Evolutionary conservation across 2,329 filamentous ascomycete species (phyloP).

Genomic region (Thielaviopsis punctulata): DNA sequence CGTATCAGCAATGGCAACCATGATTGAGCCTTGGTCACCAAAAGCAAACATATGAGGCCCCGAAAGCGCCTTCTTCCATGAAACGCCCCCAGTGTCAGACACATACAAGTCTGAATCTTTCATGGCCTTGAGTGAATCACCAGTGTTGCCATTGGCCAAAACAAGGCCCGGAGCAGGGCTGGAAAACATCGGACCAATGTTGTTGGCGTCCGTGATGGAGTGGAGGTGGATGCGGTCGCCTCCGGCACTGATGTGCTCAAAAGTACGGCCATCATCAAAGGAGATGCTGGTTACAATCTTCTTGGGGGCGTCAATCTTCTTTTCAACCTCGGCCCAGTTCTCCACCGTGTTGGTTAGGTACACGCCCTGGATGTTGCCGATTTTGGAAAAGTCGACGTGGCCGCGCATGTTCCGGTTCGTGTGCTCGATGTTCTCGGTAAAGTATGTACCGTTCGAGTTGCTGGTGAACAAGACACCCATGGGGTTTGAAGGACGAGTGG

Average conservation of each 20-base stretch:
- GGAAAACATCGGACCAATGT: slow-evolving; percentile 76
- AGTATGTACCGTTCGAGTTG: slow-evolving; percentile 94
- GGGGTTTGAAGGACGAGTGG: slow-evolving; percentile 40
- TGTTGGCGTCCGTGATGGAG: slow-evolving; percentile 71
- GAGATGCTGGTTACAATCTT: slow-evolving; percentile 68
- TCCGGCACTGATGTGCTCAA: slow-evolving; percentile 52
- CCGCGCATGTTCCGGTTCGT: slow-evolving; percentile 68
- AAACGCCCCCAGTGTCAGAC: slow-evolving; percentile 78
- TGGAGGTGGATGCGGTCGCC: slow-evolving; percentile 66
- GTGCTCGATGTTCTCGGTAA: slow-evolving; percentile 78
- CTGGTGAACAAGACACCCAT: slow-evolving; percentile 89
- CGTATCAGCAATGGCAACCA: slow-evolving; percentile 69
- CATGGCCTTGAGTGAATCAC: slow-evolving; percentile 53
- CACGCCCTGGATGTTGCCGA: slow-evolving; percentile 79
- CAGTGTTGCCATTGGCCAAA: slow-evolving; percentile 87
- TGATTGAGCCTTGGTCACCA: slow-evolving; percentile 76
- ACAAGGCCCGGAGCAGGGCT: slow-evolving; percentile 84
- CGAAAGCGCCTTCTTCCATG: slow-evolving; percentile 58
- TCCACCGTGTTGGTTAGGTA: slow-evolving; percentile 78
- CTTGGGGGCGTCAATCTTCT: slow-evolving; percentile 35
- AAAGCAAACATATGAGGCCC: slow-evolving; percentile 93
- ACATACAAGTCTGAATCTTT: slow-evolving; percentile 65
- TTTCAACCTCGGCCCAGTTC: slow-evolving; percentile 62
- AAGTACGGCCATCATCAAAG: slow-evolving; percentile 87
- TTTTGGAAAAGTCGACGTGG: slow-evolving; percentile 87